Percentiles rank a stretch among this genome's conserved stretches.
phyloP scores from a whole-genome alignment of 140 eudicot species.

The Anethum foeniculum region DNA sequence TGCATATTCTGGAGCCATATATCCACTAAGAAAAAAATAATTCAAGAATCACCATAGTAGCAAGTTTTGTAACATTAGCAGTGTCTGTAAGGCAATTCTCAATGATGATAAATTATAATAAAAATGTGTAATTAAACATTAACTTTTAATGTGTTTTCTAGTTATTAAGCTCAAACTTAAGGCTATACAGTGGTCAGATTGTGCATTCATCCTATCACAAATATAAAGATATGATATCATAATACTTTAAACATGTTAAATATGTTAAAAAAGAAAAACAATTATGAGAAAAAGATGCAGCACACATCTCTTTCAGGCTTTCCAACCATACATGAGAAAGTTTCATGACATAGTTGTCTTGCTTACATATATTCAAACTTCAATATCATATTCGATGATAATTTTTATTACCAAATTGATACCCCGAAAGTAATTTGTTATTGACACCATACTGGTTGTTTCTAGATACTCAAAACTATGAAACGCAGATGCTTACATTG shows the following conservation, averaged over 20 bases:
- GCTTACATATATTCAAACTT: not conserved
- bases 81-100: not conserved
- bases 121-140: not conserved
- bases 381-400: not conserved
- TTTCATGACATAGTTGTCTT: not conserved
- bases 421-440: not conserved
- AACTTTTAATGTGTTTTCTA: not conserved
- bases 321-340: not conserved
- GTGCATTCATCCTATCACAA: not conserved
- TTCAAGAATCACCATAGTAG: not conserved
- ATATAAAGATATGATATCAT: not conserved
- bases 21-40: constrained; percentile 36
- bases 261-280: not conserved
- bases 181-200: not conserved
- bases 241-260: no score
- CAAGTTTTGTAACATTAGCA: not conserved
- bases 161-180: not conserved
- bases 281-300: not conserved
- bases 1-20: constrained; percentile 71
- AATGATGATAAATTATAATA: not conserved
- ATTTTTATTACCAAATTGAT: not conserved
- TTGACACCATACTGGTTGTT: not conserved
- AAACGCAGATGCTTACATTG: constrained; percentile 38
- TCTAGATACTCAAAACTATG: not conserved
- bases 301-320: not conserved